A percentile compares a stretch with the other conserved stretches of the same genome.
Conservation (phyloP, 1,139 yeast species). For the Scheffersomyces illinoinensis region DNA sequence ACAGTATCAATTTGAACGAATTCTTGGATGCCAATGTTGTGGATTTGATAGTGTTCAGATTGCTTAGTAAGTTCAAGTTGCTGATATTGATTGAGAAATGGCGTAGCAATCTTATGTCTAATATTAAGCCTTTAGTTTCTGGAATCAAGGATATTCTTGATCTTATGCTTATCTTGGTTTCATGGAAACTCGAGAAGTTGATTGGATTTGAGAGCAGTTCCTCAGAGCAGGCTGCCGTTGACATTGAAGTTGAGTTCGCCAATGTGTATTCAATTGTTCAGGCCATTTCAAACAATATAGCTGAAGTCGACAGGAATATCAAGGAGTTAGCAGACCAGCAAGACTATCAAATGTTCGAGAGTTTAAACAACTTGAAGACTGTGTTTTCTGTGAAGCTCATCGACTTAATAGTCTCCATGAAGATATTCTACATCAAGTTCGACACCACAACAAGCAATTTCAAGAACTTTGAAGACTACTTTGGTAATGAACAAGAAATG, state of each 20-base stretch:
- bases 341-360: slow-evolving; percentile 11
- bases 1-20: slow-evolving; percentile 21
- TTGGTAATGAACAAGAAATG: slow-evolving; percentile 16
- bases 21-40: slow-evolving; percentile 4
- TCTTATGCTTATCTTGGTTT: slow-evolving; percentile 24
- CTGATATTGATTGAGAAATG: not conserved
- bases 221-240: slow-evolving; percentile 15
- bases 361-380: slow-evolving; percentile 25
- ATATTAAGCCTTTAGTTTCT: not conserved
- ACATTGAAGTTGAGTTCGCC: slow-evolving; percentile 14
- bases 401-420: slow-evolving; percentile 35
- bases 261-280: not conserved
- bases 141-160: slow-evolving; percentile 24
- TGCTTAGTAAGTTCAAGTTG: not conserved
- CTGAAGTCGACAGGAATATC: not conserved
- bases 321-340: slow-evolving; percentile 1
- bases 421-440: slow-evolving; percentile 35
- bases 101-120: not conserved
- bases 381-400: slow-evolving; percentile 26
- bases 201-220: slow-evolving; percentile 17
- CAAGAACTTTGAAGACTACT: slow-evolving; percentile 28
- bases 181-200: slow-evolving; percentile 39
- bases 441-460: slow-evolving; percentile 21
- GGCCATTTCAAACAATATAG: not conserved
- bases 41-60: not conserved